Percentiles rank a stretch among this genome's conserved stretches.
phyloP scores from a whole-genome alignment of 164 flowering plant genomes.

The Saururus chinensis region DNA sequence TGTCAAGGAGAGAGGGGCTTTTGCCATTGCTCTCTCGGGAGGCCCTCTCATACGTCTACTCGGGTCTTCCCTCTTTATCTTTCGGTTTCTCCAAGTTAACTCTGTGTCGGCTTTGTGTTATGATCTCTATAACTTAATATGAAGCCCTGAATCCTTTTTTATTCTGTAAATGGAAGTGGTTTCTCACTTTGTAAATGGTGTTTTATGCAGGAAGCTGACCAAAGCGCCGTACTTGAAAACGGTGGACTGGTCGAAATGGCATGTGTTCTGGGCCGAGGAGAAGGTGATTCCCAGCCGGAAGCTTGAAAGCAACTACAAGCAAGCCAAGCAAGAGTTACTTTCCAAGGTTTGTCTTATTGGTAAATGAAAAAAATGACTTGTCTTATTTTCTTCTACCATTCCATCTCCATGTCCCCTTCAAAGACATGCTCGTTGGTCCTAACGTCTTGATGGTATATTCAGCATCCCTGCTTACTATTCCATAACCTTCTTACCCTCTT shows the following conservation, averaged over 20 bases:
- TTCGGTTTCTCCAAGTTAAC: neutral
- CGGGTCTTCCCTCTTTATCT: slow-evolving; percentile 8
- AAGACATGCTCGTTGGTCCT: too few relatives aligned
- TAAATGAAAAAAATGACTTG: neutral
- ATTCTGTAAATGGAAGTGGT: neutral
- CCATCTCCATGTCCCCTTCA: too few relatives aligned
- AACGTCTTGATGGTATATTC: neutral
- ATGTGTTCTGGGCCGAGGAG: slow-evolving; percentile 40
- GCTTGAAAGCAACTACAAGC: slow-evolving; percentile 23
- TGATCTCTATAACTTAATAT: too few relatives aligned
- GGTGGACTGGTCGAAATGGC: slow-evolving; percentile 33
- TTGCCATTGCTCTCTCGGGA: slow-evolving; percentile 22
- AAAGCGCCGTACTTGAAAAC: slow-evolving; percentile 18
- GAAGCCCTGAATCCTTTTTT: neutral
- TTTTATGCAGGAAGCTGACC: slow-evolving; percentile 20
- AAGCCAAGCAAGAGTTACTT: slow-evolving; percentile 25
- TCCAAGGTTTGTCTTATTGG: slow-evolving; percentile 21
- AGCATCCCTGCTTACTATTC: neutral
- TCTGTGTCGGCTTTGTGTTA: neutral
- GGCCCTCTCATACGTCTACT: slow-evolving; percentile 14
- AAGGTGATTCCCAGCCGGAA: slow-evolving; percentile 27
- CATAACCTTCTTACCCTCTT: neutral
- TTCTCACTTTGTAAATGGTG: neutral
- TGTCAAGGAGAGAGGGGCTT: slow-evolving; percentile 21
- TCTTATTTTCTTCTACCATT: neutral